Evolutionary conservation across 2,329 filamentous ascomycete species (phyloP), one percentile per base, ranked within the genome.

Genomic region (Cladosporium velox): DNA sequence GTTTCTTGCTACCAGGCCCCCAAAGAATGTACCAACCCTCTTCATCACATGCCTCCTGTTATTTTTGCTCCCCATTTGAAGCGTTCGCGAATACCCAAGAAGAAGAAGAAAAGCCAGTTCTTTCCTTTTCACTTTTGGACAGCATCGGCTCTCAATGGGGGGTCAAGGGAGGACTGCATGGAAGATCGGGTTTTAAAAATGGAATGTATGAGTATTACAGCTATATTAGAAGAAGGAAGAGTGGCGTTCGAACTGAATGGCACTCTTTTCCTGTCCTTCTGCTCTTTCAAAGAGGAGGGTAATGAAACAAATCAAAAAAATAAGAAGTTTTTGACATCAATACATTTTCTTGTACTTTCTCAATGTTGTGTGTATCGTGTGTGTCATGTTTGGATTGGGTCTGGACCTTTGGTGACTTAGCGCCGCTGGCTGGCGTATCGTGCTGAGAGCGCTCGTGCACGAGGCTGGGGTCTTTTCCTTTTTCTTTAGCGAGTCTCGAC

Each of bases 171-270:
- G n/a, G n/a, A 10, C 30, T 26, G 55, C 52, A 55, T 55, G 28
- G 26, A 55, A 6, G 24, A 24, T 10, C n/a, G 55, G 55, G 52
- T 57, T 32, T 12, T 14, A 58, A 58, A 55, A 54, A 32, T 18
- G 55, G 11, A 58, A 63, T 63, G 60, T 63, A 63, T 54, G 60
- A 63, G 47, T 63, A 63, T 55, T 55, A 63, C 60, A 63, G 60
- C 49, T 63, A 54, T 63, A 54, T 54, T 54, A 62, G 59, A 62
- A 52, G 47, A 30, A 38, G 30, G 34, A 35, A 12, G 34, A 35
- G 12, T 14, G 24, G 24, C 24, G 24, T 24, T 24, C 24, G 24
- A 24, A 24, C 24, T 24, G 24, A 24, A 24, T 24, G 24, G 24
- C 24, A 24, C 24, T 24, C 24, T 24, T 24, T 24, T 24, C 24